phyloP scores from a whole-genome alignment of 208 protist species.

The Wallacemonas sp. region DNA sequence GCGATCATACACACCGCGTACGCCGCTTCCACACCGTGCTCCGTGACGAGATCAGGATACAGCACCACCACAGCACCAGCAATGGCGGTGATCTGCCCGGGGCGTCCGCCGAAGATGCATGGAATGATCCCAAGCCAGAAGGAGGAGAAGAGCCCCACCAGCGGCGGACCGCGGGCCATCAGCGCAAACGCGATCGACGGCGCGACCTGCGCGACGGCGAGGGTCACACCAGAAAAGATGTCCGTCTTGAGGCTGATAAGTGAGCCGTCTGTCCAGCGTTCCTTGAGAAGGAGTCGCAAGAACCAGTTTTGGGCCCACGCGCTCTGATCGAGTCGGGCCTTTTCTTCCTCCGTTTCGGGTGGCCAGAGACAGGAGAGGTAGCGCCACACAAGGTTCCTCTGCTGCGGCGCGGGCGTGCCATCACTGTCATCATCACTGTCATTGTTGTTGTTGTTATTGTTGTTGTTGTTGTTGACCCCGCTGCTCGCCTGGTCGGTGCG shows the following conservation, averaged over 20 bases:
- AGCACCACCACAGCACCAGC: constrained; percentile 59
- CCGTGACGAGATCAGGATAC: constrained; percentile 43
- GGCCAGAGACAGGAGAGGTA: constrained; percentile 44
- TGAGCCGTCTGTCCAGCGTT: constrained; percentile 50
- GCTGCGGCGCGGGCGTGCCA: background rate
- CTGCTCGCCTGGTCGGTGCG: too few species aligned
- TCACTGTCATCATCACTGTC: background rate
- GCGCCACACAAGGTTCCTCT: constrained; percentile 19
- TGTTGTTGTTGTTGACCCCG: background rate
- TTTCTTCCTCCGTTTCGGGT: constrained; percentile 19
- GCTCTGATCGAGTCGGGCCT: constrained; percentile 1
- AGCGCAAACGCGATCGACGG: constrained; percentile 53
- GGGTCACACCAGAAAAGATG: constrained; percentile 48
- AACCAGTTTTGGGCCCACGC: constrained; percentile 15
- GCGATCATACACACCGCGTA: constrained; percentile 46
- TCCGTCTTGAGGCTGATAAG: constrained; percentile 47
- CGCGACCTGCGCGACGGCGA: constrained; percentile 51
- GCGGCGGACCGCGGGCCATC: constrained; percentile 44
- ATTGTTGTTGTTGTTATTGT: background rate
- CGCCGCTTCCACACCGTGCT: constrained; percentile 49
- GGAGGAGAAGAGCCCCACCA: constrained; percentile 54
- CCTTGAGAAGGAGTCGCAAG: constrained; percentile 39
- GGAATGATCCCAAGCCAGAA: constrained; percentile 55
- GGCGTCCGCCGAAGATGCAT: constrained; percentile 48
- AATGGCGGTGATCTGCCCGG: constrained; percentile 56